These are phyloP conservation scores for Corchorus capsularis DNA, from an alignment of 345 rosid genomes.

Conservation along the genomic window DNA sequence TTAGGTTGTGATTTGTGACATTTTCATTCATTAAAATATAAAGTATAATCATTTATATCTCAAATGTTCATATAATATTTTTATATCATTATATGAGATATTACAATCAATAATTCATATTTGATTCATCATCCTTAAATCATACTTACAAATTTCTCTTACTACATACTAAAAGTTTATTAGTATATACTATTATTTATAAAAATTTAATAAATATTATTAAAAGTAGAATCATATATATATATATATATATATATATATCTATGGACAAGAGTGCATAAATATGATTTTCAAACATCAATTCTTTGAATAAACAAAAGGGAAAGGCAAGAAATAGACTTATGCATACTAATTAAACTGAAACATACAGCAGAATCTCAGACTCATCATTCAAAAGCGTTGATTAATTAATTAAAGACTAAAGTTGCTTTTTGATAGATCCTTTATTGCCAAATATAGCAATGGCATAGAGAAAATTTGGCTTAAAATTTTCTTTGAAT, in stretches of 20 bases:
- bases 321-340: neutral
- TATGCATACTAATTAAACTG: neutral
- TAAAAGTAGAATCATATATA: neutral
- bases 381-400: neutral
- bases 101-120: neutral
- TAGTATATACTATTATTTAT: no score
- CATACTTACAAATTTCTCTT: no score
- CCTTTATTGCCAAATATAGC: neutral
- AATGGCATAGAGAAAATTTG: neutral
- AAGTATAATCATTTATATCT: neutral
- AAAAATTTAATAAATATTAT: no score
- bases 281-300: neutral
- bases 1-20: neutral
- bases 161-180: no score
- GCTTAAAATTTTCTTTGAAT: neutral
- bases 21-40: neutral
- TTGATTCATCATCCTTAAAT: no score
- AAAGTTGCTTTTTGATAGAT: conserved; percentile 8
- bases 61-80: neutral
- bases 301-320: neutral
- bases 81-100: neutral
- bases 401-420: neutral
- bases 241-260: neutral
- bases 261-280: neutral
- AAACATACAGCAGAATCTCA: conserved; percentile 8